phyloP scores from a whole-genome alignment of 148 eudicot genomes.

The Camellia granthamiana region DNA sequence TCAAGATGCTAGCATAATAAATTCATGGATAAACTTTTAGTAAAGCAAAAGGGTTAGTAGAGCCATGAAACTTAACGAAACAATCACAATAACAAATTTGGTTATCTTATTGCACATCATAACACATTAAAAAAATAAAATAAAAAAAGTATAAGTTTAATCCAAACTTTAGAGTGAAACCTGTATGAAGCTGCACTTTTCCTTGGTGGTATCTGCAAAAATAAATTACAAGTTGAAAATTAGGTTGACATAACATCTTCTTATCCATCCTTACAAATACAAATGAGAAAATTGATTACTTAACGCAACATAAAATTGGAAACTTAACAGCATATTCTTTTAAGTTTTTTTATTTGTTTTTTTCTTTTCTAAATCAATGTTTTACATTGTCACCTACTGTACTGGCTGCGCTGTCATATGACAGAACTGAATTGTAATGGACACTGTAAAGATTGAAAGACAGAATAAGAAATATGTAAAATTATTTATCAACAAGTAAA shows the following conservation, averaged over 20 bases:
- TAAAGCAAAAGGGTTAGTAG: neutral
- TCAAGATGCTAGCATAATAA: neutral
- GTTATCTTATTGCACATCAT: neutral
- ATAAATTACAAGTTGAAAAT: constrained; percentile 9
- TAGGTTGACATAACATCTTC: constrained; percentile 7
- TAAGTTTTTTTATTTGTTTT: no score
- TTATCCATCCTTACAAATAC: neutral
- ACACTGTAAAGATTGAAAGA: neutral
- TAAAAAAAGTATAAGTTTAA: neutral
- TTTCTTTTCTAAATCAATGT: no score
- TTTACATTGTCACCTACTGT: no score
- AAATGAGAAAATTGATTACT: neutral
- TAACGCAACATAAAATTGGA: neutral
- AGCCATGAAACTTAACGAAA: neutral
- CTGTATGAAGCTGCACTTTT: constrained; percentile 97
- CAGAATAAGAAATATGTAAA: neutral
- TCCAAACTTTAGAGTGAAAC: constrained; percentile 25
- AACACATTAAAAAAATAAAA: neutral
- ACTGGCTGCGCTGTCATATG: no score
- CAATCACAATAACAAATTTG: no score
- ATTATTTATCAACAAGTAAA: neutral
- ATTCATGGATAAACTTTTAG: neutral
- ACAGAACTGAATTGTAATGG: neutral
- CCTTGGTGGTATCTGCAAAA: constrained; percentile 92
- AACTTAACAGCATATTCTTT: neutral